Conservation (phyloP, 345 rosid species). For the Salix koriyanagi region DNA sequence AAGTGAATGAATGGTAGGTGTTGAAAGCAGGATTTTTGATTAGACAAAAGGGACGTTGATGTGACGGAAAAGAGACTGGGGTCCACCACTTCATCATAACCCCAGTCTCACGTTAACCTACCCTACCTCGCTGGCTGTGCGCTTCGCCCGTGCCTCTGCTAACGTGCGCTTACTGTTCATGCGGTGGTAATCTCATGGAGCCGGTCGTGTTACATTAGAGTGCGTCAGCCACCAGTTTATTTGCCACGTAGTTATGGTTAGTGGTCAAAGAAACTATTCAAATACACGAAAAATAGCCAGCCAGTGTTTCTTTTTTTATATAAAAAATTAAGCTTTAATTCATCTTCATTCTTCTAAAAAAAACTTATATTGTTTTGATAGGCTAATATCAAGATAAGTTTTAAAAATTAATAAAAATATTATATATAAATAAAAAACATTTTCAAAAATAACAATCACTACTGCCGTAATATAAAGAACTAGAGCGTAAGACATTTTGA, state of each 20-base stretch:
- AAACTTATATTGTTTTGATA: no score
- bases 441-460: no score
- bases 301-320: no score
- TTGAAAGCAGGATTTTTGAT: background rate
- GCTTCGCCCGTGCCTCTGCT: background rate
- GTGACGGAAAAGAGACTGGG: background rate
- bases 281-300: no score
- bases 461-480: no score
- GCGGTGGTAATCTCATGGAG: background rate
- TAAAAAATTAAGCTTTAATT: no score
- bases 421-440: no score
- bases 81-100: background rate
- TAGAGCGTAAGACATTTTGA: no score
- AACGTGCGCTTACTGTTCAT: background rate
- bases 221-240: background rate
- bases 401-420: no score
- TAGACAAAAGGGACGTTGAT: background rate
- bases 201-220: background rate
- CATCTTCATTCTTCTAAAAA: no score
- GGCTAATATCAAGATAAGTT: no score
- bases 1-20: background rate
- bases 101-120: background rate
- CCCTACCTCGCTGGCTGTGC: background rate
- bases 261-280: no score
- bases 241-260: background rate